Base-by-base conservation (phyloP, 129 eudicot species). In the Glebionis coronaria region DNA sequence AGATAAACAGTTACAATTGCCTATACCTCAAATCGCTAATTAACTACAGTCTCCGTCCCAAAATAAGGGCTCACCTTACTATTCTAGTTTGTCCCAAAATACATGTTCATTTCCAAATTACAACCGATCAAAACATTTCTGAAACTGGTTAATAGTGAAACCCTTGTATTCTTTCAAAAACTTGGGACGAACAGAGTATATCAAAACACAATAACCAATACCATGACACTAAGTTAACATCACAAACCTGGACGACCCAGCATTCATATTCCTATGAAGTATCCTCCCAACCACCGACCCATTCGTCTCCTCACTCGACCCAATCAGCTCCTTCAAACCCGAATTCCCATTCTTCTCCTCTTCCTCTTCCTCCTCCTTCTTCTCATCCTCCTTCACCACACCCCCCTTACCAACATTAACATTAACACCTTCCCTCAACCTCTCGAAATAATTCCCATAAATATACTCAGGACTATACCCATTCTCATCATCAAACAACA, bases 391-490 rank as follows among this genome's bases (percentile, higher is more conserved):
- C 75, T 49, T 70, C 40, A 65, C 40, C 40, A 35, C 42, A 35
- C 1, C 42, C 42, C 2, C 42, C 42, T 35, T 35, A 35, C 6
- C 42, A 6, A 1, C 52, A 52, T 44, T 69, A 56, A 44, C 73
- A 21, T 11, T 28, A 31, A 49, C 74, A 49, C 12, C 56, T 35
- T 50, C 68, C 59, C 63, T 59, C 63, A 87, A 11, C 35, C 89
- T 75, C 84, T 90, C 95, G 28, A 90, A 90, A 63, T 90, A 90
- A 78, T 90, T 90, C 76, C 97, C 97, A 57, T 90, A 90, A 9
- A 90, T 87, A 82, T 90, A 90, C 83, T 90, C 97, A 3, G 91
- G 97, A 45, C 78, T 73, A 72, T 86, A 90, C 69, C 89, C 95
- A 29, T 86, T 82, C 61, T 87, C 95, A 62, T 87, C 97, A 78